Base-by-base conservation (phyloP, 2,329 filamentous ascomycete genomes). In the Talaromyces sp. region DNA sequence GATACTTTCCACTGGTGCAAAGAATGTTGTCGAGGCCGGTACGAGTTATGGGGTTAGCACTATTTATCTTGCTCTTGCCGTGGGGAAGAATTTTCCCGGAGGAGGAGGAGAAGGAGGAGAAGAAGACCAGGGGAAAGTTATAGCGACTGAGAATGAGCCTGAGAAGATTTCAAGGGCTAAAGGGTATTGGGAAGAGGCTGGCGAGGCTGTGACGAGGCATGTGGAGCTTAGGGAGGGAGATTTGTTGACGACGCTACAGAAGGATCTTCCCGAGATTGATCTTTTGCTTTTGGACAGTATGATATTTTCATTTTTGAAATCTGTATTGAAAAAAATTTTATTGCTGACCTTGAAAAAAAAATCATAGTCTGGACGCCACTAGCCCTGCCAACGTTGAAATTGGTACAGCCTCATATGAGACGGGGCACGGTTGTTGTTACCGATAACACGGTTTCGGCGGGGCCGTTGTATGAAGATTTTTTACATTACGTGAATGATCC, bases 281-380 rank as follows among this genome's bases (percentile, higher is more conserved):
- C 63, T 76, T 31, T 63, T 79, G 5, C 64, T 78, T 8, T 59
- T 73, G n/a, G 71, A 73, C 56, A 72, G 71, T 72, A 65, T 67
- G 71, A 23, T 23, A 23, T 23, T 23, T 23, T 23, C 23, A 23
- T 23, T 23, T 23, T 23, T 23, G 23, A 23, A 23, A 23, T 23
- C 23, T 23, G 23, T 23, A 23, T 23, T 23, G 2, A 23, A 23
- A 23, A 23, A 23, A 23, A 23, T 23, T 23, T 23, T 23, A 23
- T 23, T 23, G 23, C 23, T 23, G 23, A 23, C 23, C 2, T 23
- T 23, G 23, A 23, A 23, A 23, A 23, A 23, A 23, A 23, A 23
- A 23, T 23, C 23, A 23, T 60, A 87, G 83, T 87, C 58, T 87
- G 84, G 83, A 78, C 83, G 0, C 75, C 79, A 0, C 70, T 87